These are phyloP conservation scores for Kodamaea fukazawae DNA, from an alignment of 805 yeast genomes.

Conservation along the genomic window DNA sequence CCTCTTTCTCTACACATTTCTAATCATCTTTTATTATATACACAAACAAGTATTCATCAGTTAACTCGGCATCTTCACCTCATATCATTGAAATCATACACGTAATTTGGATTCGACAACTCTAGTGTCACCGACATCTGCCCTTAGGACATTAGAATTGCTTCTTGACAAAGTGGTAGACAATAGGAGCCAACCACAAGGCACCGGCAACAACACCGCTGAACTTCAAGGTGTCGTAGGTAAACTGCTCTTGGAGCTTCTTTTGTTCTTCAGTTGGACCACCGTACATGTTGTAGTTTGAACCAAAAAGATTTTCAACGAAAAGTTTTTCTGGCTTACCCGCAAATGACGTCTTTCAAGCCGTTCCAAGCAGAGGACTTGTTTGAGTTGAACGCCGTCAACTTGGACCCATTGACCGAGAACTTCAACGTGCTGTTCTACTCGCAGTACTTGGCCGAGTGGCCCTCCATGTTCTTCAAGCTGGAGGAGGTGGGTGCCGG, in stretches of 20 bases:
- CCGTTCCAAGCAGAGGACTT: constrained; percentile 89
- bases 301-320: neutral
- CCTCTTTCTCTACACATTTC: too few relatives aligned
- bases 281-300: constrained; percentile 36
- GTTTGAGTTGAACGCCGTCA: constrained; percentile 67
- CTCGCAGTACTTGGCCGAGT: constrained; percentile 71
- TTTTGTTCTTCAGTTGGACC: constrained; percentile 66
- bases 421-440: constrained; percentile 85
- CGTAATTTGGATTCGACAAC: too few relatives aligned
- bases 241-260: constrained; percentile 61
- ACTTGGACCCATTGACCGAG: constrained; percentile 87
- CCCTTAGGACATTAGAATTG: too few relatives aligned
- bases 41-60: neutral
- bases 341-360: constrained; percentile 76
- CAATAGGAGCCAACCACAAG: constrained; percentile 58
- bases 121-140: too few relatives aligned
- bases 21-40: neutral
- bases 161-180: constrained; percentile 52
- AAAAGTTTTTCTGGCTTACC: neutral
- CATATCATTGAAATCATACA: too few relatives aligned
- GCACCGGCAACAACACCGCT: constrained; percentile 66
- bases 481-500: constrained; percentile 43
- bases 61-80: too few relatives aligned
- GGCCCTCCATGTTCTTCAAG: constrained; percentile 91
- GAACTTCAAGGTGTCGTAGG: constrained; percentile 54